Evolutionary conservation across 495 filamentous ascomycete species (phyloP), one percentile per base, ranked within the genome.

Genomic region (Hypoxylon intermedium): DNA sequence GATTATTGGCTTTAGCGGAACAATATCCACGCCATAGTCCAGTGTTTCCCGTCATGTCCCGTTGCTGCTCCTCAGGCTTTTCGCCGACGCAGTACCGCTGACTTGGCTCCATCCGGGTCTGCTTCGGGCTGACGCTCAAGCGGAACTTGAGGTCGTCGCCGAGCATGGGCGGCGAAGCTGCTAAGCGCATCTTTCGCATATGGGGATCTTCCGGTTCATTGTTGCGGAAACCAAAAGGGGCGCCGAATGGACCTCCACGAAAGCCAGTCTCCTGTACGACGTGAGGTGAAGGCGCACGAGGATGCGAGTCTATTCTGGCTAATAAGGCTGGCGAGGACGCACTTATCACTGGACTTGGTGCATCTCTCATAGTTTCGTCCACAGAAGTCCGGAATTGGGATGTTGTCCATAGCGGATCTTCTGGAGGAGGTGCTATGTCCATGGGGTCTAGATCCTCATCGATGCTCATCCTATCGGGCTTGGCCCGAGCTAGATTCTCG

Each of bases 111-210:
- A 91, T 87, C 52, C 89, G 81, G 21, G 91, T 93, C n/a, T 81
- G 82, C 62, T 89, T 85, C 0, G 93, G 93, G 9, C 91, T 94
- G 0, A 79, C 75, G 68, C 89, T 94, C 60, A 83, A 82, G 3
- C 90, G 88, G 64, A 96, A 91, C 16, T 79, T 75, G 46, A 96
- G 79, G 50, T 93, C 88, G 19, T 74, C 60, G 36, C 93, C 93
- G 5, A 95, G 83, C 91, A 96, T 93, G 2, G 92, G 93, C 13
- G 93, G 92, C 73, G 85, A 81, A 80, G 83, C 53, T 74, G 75
- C 65, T 67, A 74, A 41, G 70, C 76, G 58, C 75, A 60, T 75
- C 58, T 67, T 71, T 56, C 19, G 69, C 60, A 61, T 63, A 51
- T 58, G 64, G 52, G 26, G 62, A 28, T 71, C 60, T 43, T 71